Evolutionary conservation across 306 rosid genomes (phyloP).

Genomic region (Corylus avellana): DNA sequence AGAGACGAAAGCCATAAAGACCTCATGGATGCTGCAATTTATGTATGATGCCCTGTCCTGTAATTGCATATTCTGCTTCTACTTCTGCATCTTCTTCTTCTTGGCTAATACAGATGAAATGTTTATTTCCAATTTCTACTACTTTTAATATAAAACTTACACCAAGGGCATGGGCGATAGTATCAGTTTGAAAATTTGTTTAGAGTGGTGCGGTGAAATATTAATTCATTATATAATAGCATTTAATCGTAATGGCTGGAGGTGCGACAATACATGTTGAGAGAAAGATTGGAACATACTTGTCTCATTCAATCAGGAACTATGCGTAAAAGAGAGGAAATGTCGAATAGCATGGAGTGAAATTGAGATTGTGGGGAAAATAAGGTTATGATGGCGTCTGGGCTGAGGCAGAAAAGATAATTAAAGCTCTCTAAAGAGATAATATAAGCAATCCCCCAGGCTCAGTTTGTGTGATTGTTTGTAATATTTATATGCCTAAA

Average conservation of each 20-base stretch:
- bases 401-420: background rate
- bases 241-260: background rate
- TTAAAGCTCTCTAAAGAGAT: background rate
- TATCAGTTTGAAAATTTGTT: background rate
- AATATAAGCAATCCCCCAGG: too few relatives aligned
- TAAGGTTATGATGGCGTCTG: background rate
- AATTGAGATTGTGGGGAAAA: background rate
- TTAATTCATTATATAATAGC: background rate
- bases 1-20: background rate
- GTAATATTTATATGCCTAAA: background rate
- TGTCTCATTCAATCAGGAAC: background rate
- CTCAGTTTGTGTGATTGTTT: too few relatives aligned
- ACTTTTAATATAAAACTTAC: background rate
- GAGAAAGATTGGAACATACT: background rate
- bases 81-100: background rate
- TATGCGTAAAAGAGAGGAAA: background rate
- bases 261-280: background rate
- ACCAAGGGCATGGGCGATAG: background rate
- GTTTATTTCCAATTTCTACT: background rate
- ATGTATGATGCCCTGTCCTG: background rate
- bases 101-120: background rate
- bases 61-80: background rate
- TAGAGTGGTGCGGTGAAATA: background rate
- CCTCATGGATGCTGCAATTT: background rate
- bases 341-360: background rate